Evolutionary conservation across 2,329 filamentous ascomycete species (phyloP), one percentile per base, ranked within the genome.

Genomic region (Hypoxylon sp.): DNA sequence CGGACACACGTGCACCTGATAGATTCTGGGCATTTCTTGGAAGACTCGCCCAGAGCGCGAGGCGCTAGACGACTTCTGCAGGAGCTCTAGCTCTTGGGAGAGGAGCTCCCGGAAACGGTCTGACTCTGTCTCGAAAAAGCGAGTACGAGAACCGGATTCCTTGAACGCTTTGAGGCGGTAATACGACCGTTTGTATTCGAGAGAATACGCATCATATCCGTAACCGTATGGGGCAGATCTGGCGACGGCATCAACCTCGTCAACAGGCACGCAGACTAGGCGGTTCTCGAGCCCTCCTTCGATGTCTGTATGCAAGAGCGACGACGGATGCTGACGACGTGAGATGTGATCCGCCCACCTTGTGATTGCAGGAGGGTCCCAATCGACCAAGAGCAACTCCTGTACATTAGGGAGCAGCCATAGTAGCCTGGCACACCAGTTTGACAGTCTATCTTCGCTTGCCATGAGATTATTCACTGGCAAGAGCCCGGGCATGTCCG

Each of bases 181-280:
- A n/a, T n/a, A n/a, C n/a, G n/a, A n/a, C n/a, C n/a, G n/a, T 11
- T 29, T 29, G 26, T 6, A 6, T 6, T 29, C 26, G 26, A 29
- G 11, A 11, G 9, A 23, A 40, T 2, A 2, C 21, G 15, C 17
- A 13, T 20, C 33, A 13, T 35, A 13, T 9, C n/a, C n/a, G 17
- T 38, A 38, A 10, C 6, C 17, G 9, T 4, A 20, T 9, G 35
- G 35, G n/a, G 4, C 7, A 3, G 13, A 2, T 2, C 2, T n/a
- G 10, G 23, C 18, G 31, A 55, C 37, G 17, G 31, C n/a, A 38
- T 55, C 53, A 15, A 27, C 11, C 29, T 56, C 53, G 8, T 56
- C 50, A n/a, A 42, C 11, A 7, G 24, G 20, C 3, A 38, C 15
- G 21, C 40, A 45, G n/a, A 45, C 29, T 11, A 8, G 38, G 15